Base-by-base conservation (phyloP, 2,329 filamentous ascomycete genomes). In the Scleromitrula shiraiana region DNA sequence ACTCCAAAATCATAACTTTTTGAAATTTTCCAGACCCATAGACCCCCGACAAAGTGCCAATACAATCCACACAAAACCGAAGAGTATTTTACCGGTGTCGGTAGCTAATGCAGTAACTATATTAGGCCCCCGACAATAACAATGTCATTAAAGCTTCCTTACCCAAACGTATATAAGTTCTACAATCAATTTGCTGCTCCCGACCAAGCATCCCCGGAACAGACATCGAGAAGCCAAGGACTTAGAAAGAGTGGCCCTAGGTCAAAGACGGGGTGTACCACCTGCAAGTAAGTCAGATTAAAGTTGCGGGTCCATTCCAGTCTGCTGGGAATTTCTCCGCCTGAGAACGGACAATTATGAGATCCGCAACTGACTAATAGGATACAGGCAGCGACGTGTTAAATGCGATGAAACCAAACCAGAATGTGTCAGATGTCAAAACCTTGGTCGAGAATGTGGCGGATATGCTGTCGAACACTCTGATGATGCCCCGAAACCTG, bases 381-480 rank as follows among this genome's bases (percentile, higher is more conserved):
- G 40, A 22, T 33, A 39, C 49, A 63, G 62, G 53, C 57, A 61
- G 53, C 60, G 62, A 30, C 55, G 61, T 24, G 62, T 64, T 10
- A 64, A 64, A 51, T 64, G 62, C 51, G 62, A 64, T 46, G 62
- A 64, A 50, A 59, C 58, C 17, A 61, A 62, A 50, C 62, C 61
- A 40, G 57, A 54, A 19, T 64, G 62, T 46, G 50, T 62, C 20
- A 53, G 62, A 52, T 64, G 62, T 48, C 59, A 62, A 41, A 64
- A 62, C 39, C 55, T 62, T 19, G 62, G 62, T 29, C 58, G 61
- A 29, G 58, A 62, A 49, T 64, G 62, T 51, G 62, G 62, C 46
- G 62, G 62, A 15, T 64, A 64, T 50, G 58, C 55, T 41, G 56
- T 59, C 32, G 60, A 63, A 49, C 52, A 53, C 15, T 41, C 52